Percentiles rank a stretch among this genome's conserved stretches.
These are phyloP conservation scores for Aspergillus sp. DNA, from an alignment of 2,329 filamentous ascomycete species.

Conservation along the genomic window DNA sequence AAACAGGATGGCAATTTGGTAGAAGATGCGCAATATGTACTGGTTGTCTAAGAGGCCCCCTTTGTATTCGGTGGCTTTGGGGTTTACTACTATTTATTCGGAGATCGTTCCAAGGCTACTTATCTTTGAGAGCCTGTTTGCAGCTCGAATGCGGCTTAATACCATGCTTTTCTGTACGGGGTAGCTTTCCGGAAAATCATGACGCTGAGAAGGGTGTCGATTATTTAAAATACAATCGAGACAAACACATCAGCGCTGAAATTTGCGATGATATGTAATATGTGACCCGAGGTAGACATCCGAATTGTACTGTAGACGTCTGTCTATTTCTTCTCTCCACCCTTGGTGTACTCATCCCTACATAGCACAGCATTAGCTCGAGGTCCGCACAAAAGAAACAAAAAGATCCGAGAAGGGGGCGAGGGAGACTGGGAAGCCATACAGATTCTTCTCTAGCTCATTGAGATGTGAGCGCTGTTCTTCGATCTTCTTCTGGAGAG, in stretches of 20 bases:
- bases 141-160: neutral
- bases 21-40: conserved; percentile 4
- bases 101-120: neutral
- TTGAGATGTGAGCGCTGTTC: conserved; percentile 83
- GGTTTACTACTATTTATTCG: conserved; percentile 3
- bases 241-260: conserved; percentile 10
- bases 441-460: conserved; percentile 87
- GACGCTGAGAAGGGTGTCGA: conserved; percentile 1
- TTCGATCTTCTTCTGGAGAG: conserved; percentile 69
- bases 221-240: conserved; percentile 22
- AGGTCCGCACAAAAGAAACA: neutral
- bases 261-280: conserved; percentile 7
- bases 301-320: neutral
- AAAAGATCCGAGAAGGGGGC: neutral
- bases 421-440: conserved; percentile 41
- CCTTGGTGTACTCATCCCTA: conserved; percentile 78
- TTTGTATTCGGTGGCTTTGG: conserved; percentile 3
- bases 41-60: neutral
- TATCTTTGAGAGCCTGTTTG: neutral
- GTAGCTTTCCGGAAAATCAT: neutral
- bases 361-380: neutral
- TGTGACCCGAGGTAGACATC: neutral
- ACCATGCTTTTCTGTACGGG: neutral
- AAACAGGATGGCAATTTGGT: conserved; percentile 9
- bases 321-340: conserved; percentile 61